Base-by-base conservation (phyloP, 768 basidiomycete species). In the Leucosporidium creatinivorum region DNA sequence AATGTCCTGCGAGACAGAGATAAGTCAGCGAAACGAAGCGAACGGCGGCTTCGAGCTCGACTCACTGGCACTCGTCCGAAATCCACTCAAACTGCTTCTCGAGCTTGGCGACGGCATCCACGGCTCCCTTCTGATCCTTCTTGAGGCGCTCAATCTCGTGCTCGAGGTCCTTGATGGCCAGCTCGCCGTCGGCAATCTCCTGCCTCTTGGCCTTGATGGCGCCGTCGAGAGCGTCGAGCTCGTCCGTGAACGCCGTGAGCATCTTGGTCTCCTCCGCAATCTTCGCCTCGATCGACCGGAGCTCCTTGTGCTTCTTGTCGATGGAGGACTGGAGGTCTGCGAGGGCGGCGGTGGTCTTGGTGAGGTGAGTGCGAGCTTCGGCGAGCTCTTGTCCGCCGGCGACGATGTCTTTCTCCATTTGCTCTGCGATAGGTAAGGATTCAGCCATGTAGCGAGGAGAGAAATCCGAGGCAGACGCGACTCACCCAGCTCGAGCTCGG, bases 21-120 rank as follows among this genome's bases (percentile, higher is more conserved):
- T 8, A 47, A n/a, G 28, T 52, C 63, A 60, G 50, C 65, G 23
- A 39, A 50, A n/a, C 44, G 10, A n/a, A 44, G 39, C 39, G 39
- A 44, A 13, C 26, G 28, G 18, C 4, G 25, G n/a, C 7, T 31
- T 8, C 19, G n/a, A 13, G 30, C 13, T 52, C 31, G 4, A 83
- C 91, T 75, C 75, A 96, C 93, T 87, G 83, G 72, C 86, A 84
- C 77, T 99, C 93, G 68, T 93, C 86, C 7, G 77, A 77, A 68
- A 99, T 98, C 96, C 96, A 98, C 0, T 87, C 83, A 73, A 88
- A 83, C 76, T 87, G 84, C 75, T 87, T 85, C 80, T 96, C 92
- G n/a, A 94, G 81, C 58, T 82, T 83, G 30, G 82, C 77, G 31
- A 87, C 83, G 48, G 75, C 63, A 55, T 84, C 85, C 36, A 76